Base-by-base conservation (phyloP, 495 filamentous ascomycete species). In the Daldinia vernicosa region DNA sequence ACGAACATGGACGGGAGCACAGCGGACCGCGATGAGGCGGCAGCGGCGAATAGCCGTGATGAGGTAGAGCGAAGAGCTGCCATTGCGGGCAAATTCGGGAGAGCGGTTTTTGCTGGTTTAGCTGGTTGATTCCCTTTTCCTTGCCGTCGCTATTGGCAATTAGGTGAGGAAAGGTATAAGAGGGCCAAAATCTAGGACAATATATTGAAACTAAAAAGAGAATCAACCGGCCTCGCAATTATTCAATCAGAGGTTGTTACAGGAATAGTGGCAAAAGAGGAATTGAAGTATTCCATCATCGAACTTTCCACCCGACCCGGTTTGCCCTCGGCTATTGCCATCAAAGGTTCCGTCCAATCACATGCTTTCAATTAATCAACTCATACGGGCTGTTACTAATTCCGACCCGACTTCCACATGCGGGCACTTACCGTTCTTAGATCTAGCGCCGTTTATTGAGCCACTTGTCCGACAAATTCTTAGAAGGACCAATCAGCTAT, bases 51-150 rank as follows among this genome's bases (percentile, higher is more conserved):
- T 58, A 92, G 80, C 77, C 88, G 89, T 76, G 88, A 84, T 53
- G 84, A 80, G 66, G 89, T 86, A 68, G 87, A 87, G 84, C 91
- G 91, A 82, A 94, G 89, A 85, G 90, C 85, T 79, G 92, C 89
- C 92, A 95, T 95, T 83, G 79, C 84, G 68, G 68, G 70, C 75
- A 54, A 69, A 51, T 60, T 54, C 58, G 64, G 56, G 37, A 56
- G 22, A 27, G 43, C 9, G 19, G 43, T 24, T 24, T 47, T 47
- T 19, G 35, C n/a, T 30, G 47, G 33, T 28, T 26, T 56, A 28
- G 63, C 24, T 40, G 45, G 43, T 55, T 52, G 60, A 64, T 61
- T 61, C 47, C 27, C 28, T 70, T 53, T 63, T 11, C 37, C 17
- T 59, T 26, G 22, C 27, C 30, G 61, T 60, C 56, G 47, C 30